Percentiles rank a stretch among this genome's conserved stretches.
phyloP scores from a whole-genome alignment of 2,329 filamentous ascomycete species.

The Nannizziopsis arthrosporioides region DNA sequence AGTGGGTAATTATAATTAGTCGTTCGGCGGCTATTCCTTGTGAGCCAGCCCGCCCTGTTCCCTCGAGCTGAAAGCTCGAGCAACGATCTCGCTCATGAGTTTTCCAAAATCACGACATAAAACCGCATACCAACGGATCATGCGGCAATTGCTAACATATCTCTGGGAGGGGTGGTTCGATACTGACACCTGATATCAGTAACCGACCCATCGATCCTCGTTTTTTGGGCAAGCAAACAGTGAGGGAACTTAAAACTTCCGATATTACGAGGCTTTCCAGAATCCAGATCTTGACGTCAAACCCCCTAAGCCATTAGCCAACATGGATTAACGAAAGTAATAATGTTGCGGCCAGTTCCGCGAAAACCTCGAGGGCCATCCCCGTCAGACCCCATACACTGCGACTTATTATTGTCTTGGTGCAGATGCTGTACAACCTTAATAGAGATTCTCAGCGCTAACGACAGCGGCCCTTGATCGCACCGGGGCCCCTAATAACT shows the following conservation, averaged over 20 bases:
- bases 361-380: not conserved
- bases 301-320: not conserved
- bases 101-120: not conserved
- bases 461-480: not conserved
- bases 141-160: constrained; percentile 6
- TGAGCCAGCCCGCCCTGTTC: too few species aligned
- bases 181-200: constrained; percentile 1
- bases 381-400: not conserved
- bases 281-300: constrained; percentile 10
- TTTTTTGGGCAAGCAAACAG: not conserved
- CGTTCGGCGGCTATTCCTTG: too few species aligned
- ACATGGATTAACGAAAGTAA: constrained; percentile 1
- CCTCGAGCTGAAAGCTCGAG: too few species aligned
- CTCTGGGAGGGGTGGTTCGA: not conserved
- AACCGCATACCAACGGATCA: constrained; percentile 7
- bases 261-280: constrained; percentile 6
- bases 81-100: too few species aligned
- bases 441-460: not conserved
- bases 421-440: constrained; percentile 8
- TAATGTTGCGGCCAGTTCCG: constrained; percentile 9
- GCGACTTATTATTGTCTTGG: constrained; percentile 1
- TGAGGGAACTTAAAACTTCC: constrained; percentile 3
- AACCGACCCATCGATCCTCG: not conserved
- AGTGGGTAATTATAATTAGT: too few species aligned
- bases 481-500: too few species aligned